Evolutionary conservation across 208 protist genomes (phyloP).

Genomic region (Acanthamoeba royreba): DNA sequence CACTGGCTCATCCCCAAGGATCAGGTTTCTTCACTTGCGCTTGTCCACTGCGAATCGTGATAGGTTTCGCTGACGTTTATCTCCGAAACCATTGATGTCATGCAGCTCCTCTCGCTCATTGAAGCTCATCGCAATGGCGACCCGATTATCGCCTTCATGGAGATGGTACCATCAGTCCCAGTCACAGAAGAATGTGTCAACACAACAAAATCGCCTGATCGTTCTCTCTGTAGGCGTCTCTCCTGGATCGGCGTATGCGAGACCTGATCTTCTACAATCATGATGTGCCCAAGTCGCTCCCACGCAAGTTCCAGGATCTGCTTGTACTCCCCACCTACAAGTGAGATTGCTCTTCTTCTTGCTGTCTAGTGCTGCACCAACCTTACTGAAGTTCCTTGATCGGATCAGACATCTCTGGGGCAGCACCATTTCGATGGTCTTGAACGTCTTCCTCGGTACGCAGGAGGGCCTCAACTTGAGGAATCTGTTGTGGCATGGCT

Average conservation of each 20-base stretch:
- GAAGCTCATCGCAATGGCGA: not conserved
- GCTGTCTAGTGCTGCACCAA: not conserved
- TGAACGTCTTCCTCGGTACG: not conserved
- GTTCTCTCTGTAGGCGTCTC: not conserved
- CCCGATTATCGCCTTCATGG: constrained; percentile 9
- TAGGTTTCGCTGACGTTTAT: not conserved
- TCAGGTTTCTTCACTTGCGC: not conserved
- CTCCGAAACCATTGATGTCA: not conserved
- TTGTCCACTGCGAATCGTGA: not conserved
- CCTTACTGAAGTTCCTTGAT: no score
- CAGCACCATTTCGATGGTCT: not conserved
- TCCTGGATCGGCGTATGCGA: not conserved
- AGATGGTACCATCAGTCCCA: not conserved
- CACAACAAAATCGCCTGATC: not conserved
- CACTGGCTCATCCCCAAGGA: not conserved
- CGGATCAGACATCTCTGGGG: no score
- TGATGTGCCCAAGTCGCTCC: not conserved
- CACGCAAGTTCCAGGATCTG: constrained; percentile 22
- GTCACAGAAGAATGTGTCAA: not conserved
- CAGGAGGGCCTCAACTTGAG: not conserved
- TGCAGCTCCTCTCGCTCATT: not conserved
- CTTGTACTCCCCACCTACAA: not conserved
- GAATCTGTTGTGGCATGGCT: constrained; percentile 33
- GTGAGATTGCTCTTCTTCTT: not conserved
- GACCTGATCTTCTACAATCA: not conserved